Percentiles rank a stretch among this genome's conserved stretches.
Conservation (phyloP, 805 yeast species). For the Cyberlindnera lachancei region DNA sequence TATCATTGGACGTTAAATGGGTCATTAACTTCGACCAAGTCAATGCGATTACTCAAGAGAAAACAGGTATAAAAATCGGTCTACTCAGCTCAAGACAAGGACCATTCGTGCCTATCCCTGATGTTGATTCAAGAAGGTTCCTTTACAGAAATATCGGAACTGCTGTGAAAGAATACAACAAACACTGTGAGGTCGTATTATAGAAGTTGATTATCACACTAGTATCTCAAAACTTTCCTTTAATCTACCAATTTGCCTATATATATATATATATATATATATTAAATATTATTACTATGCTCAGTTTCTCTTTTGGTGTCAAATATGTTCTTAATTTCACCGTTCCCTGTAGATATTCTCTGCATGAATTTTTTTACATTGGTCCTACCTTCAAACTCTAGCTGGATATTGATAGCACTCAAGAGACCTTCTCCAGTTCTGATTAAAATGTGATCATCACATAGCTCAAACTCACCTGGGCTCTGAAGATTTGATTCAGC, state of each 20-base stretch:
- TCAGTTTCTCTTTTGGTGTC: constrained; percentile 1
- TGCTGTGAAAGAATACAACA: constrained; percentile 78
- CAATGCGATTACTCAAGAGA: constrained; percentile 65
- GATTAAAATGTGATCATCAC: constrained; percentile 25
- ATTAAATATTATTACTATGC: neutral
- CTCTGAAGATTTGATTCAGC: neutral
- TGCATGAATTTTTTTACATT: constrained; percentile 35
- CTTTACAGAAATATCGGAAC: constrained; percentile 66
- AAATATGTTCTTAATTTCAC: constrained; percentile 21
- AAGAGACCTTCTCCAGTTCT: constrained; percentile 40
- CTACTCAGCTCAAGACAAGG: constrained; percentile 48
- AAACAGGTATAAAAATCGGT: constrained; percentile 68
- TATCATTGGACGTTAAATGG: constrained; percentile 63
- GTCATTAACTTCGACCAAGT: constrained; percentile 55
- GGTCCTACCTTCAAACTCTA: constrained; percentile 50
- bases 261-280: neutral
- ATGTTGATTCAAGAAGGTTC: constrained; percentile 50
- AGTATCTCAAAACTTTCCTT: too few relatives aligned
- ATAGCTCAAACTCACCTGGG: constrained; percentile 27
- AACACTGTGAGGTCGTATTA: constrained; percentile 47
- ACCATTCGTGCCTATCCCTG: constrained; percentile 80
- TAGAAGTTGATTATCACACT: constrained; percentile 6
- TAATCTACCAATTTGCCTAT: too few relatives aligned
- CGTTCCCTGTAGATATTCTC: constrained; percentile 40
- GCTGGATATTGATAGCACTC: constrained; percentile 31